Percentiles rank a stretch among this genome's conserved stretches.
Conservation (phyloP, 2,329 filamentous ascomycete species). For the Ceratocystis papillata region DNA sequence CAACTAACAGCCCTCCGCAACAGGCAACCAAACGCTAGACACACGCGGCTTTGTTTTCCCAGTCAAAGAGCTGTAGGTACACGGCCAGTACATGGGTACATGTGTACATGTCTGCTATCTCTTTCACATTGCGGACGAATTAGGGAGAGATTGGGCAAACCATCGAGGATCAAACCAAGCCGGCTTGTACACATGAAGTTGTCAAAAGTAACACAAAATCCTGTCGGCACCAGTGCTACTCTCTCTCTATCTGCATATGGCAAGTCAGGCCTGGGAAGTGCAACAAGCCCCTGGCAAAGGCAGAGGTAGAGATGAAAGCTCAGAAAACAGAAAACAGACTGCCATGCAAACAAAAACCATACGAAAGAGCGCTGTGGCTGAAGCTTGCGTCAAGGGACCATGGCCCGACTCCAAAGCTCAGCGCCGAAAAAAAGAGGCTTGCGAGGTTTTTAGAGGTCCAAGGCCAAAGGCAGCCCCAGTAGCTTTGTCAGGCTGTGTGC, state of each 20-base stretch:
- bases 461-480: no score
- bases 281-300: not conserved
- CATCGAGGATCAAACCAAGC: not conserved
- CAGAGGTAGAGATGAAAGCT: not conserved
- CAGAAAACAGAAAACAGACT: no score
- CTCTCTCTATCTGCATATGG: not conserved
- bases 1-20: no score
- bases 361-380: no score
- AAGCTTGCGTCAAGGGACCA: no score
- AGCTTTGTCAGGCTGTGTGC: no score
- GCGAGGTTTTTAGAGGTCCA: no score
- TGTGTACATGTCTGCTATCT: not conserved
- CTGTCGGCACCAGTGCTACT: slow-evolving; percentile 1
- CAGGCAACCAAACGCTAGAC: no score
- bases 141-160: not conserved
- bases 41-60: not conserved
- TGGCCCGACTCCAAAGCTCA: not conserved
- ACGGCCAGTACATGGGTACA: not conserved
- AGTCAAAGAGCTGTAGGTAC: not conserved
- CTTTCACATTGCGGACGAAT: not conserved
- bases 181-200: not conserved
- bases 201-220: slow-evolving; percentile 12
- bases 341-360: not conserved
- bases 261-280: not conserved
- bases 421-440: no score